Base-by-base conservation (phyloP, 768 basidiomycete species). In the Boletus subparvulus region DNA sequence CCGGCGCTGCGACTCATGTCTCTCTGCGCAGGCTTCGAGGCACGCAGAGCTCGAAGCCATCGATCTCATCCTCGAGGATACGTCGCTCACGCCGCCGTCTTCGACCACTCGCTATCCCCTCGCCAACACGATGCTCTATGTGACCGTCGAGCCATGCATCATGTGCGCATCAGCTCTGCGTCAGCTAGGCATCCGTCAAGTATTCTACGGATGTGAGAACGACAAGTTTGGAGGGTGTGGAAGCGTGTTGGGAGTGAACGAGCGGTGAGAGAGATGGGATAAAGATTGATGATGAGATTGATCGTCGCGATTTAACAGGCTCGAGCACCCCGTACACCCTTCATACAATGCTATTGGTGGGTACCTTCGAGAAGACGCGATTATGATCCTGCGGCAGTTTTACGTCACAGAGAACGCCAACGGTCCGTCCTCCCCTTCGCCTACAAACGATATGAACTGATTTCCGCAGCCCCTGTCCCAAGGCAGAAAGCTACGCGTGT, bases 1-100 rank as follows among this genome's bases (percentile, higher is more conserved):
- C 12, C 32, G 19, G n/a, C 39, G 42, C 32, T 21, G 45, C 43
- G 52, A 59, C 16, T 47, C 28, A 55, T 30, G 12, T 26, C 14
- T 43, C 19, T 35, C 35, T 49, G 43, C 63, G 41, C 32, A 98
- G 95, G 95, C 94, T 1, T 98, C 96, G 11, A 82, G 96, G 49
- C 97, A 99, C 66, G 96, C 97, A 37, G 97, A 99, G 73, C 84
- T 99, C 24, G 97, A 97, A 71, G 95, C 96, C 2, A 94, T 98
- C 64, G 94, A 97, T 68, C 78, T 80, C 64, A 92, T 99, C 61
- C 75, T 98, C 13, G 77, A 84, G 0, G 80, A 88, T 68, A 73
- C 74, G 51, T 51, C 65, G 16, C 80, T 89, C 60, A 88, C 88
- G 9, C 82, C 84, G 24, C 66, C 71, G 35, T 47, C 60, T 5